Evolutionary conservation across 805 yeast species (phyloP).

Genomic region (Myxozyma melibiosi): DNA sequence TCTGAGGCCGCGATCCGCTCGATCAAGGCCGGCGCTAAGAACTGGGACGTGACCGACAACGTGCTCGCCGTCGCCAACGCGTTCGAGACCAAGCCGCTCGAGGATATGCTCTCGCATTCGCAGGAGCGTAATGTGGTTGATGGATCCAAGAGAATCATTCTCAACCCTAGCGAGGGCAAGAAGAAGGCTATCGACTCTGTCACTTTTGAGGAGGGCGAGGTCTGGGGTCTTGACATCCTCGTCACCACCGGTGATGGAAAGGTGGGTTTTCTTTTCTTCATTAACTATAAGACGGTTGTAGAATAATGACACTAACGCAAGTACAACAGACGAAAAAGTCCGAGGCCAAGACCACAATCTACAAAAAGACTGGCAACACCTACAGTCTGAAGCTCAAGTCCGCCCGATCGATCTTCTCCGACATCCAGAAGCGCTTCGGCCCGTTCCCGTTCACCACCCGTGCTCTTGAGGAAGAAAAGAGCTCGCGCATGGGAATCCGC

Average conservation of each 20-base stretch:
- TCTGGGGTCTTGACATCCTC: constrained; percentile 73
- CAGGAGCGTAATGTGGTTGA: constrained; percentile 67
- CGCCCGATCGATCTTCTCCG: constrained; percentile 66
- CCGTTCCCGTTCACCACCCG: constrained; percentile 71
- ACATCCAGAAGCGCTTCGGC: constrained; percentile 65
- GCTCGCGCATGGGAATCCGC: constrained; percentile 71
- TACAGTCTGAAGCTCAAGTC: constrained; percentile 72
- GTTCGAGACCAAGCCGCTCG: constrained; percentile 63
- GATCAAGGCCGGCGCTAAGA: constrained; percentile 65
- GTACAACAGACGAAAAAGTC: constrained; percentile 39
- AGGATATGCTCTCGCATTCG: constrained; percentile 76
- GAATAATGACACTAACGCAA: too few relatives aligned
- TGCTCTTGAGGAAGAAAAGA: constrained; percentile 66
- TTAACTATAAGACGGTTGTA: too few relatives aligned
- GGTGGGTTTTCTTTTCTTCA: constrained; percentile 41
- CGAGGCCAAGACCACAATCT: constrained; percentile 65
- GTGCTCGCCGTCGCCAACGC: constrained; percentile 64
- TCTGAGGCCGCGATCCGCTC: constrained; percentile 76
- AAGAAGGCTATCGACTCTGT: constrained; percentile 61
- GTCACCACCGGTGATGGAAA: constrained; percentile 71
- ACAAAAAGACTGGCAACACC: constrained; percentile 63
- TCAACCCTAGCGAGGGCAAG: constrained; percentile 73
- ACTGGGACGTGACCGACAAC: constrained; percentile 72
- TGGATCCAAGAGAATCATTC: constrained; percentile 74
- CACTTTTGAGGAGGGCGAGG: constrained; percentile 74